Evolutionary conservation across 2,329 filamentous ascomycete genomes (phyloP), one percentile per base, ranked within the genome.

Genomic region (Colletotrichum agaves): DNA sequence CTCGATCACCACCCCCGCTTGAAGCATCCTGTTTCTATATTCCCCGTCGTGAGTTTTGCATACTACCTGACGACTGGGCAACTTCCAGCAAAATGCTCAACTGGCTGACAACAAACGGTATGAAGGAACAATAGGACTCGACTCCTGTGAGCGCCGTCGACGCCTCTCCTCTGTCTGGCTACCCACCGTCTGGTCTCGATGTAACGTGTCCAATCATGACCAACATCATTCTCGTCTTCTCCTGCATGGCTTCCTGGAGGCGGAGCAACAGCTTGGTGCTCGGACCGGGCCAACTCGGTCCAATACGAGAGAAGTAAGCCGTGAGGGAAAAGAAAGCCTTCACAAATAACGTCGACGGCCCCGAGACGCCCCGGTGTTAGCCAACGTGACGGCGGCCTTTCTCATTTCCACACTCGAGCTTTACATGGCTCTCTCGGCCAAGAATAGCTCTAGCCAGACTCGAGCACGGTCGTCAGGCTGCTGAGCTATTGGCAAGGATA

Each of bases 391-490:
- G 61, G 39, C 53, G 46, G 43, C n/a, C 46, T 55, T 27, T 1
- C 39, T 59, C 61, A 64, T 67, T 23, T 64, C 53, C 47, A 59
- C 61, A 55, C n/a, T 12, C n/a, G 52, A 35, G 47, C 53, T 53
- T 33, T 23, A 33, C 31, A 55, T 47, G 41, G 53, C 47, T 55
- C 41, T 13, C 6, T 13, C 37, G 8, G 21, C 64, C 61, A 55
- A 60, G 64, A 67, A 59, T 67, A 59, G 53, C 53, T 19, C 19
- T 17, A 17, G 17, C 5, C 12, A 35, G 6, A 39, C 27, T 2
- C 13, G 31, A 43, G 17, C 47, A 59, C n/a, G 39, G 53, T 6
- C 43, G 15, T 35, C 12, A 13, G 33, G 11, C 41, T 21, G 15
- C 17, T 15, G 27, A 37, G 44, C 41, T 37, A 17, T 55, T 10